Evolutionary conservation across 768 basidiomycete species (phyloP).

Genomic region (Neoboletus brunneissimus): DNA sequence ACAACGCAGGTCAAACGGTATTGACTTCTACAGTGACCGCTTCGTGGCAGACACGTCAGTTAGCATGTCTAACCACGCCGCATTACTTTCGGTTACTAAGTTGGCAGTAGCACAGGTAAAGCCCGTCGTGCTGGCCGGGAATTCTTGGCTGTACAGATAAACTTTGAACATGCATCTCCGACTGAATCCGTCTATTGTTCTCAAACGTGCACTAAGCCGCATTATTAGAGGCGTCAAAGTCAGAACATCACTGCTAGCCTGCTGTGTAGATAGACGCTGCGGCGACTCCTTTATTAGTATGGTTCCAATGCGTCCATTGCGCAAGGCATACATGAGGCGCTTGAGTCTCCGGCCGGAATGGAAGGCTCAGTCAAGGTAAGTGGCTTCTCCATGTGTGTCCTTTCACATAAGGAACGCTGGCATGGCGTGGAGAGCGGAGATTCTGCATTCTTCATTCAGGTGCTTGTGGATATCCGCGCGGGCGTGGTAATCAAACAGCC

Average conservation of each 20-base stretch:
- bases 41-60: neutral
- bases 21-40: no score
- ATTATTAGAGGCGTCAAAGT: neutral
- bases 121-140: no score
- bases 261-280: neutral
- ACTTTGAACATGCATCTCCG: neutral
- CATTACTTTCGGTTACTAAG: neutral
- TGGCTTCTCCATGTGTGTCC: neutral
- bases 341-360: conserved; percentile 4
- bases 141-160: neutral
- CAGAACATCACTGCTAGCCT: neutral
- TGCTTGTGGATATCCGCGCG: neutral
- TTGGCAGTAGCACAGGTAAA: no score
- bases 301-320: neutral
- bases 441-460: neutral
- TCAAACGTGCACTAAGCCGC: neutral
- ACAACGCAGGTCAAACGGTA: neutral
- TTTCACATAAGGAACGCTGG: conserved; percentile 1
- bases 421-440: conserved; percentile 4
- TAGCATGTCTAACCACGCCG: neutral
- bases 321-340: conserved; percentile 5
- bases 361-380: conserved; percentile 4
- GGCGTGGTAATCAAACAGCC: neutral
- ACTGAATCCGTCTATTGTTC: neutral
- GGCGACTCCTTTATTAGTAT: neutral